Conservation (phyloP, 768 basidiomycete genomes). For the Suillus occidentalis region DNA sequence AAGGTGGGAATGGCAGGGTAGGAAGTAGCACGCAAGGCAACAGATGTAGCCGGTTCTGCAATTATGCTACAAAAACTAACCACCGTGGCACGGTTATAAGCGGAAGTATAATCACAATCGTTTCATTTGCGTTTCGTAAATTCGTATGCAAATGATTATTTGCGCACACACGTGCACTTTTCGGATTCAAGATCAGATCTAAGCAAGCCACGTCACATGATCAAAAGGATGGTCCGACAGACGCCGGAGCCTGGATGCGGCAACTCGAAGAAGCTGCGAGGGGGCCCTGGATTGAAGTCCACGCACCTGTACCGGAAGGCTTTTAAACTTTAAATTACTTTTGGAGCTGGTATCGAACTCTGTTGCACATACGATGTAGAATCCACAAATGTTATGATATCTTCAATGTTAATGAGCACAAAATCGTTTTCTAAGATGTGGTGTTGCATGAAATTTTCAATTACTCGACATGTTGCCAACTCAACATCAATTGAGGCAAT, state of each 20-base stretch:
- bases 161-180: background rate
- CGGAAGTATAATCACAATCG: background rate
- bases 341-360: background rate
- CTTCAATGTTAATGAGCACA: background rate
- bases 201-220: background rate
- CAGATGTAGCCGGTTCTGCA: background rate
- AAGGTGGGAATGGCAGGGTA: background rate
- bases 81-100: background rate
- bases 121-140: background rate
- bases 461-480: background rate
- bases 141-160: too few species aligned
- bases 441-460: background rate
- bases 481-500: background rate
- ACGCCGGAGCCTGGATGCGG: background rate
- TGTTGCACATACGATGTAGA: background rate
- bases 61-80: background rate
- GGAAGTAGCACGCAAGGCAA: background rate
- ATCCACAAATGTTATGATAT: background rate
- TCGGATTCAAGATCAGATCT: background rate
- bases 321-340: background rate
- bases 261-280: background rate
- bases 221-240: background rate
- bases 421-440: background rate
- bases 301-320: background rate
- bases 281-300: background rate